Percentiles rank a stretch among this genome's conserved stretches.
These are phyloP conservation scores for Chlorella vulgaris DNA, from an alignment of 139 green algal genomes.

Conservation along the genomic window DNA sequence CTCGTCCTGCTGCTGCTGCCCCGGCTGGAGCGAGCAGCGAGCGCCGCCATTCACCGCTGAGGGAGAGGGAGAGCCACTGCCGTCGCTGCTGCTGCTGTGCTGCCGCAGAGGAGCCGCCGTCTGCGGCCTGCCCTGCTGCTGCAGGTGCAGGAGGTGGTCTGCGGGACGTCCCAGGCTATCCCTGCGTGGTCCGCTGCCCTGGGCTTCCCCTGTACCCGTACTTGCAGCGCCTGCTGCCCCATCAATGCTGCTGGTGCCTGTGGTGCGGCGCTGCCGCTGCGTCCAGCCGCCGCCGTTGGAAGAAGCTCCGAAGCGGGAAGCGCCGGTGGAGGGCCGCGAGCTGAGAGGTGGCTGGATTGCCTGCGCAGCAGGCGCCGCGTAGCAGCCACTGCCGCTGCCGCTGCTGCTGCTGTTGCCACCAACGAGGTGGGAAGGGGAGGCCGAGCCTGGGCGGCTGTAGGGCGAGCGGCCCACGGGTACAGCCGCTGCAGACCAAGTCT, in stretches of 20 bases:
- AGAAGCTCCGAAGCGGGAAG: background rate
- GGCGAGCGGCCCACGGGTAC: background rate
- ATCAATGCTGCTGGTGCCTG: background rate
- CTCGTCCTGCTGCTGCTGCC: too few species aligned
- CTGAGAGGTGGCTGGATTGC: background rate
- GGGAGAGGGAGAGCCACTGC: too few species aligned
- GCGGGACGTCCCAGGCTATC: too few species aligned
- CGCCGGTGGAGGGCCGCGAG: background rate
- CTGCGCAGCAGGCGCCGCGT: too few species aligned
- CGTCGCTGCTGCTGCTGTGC: too few species aligned
- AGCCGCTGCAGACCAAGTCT: constrained; percentile 1
- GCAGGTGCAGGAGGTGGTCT: too few species aligned
- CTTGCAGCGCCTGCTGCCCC: background rate
- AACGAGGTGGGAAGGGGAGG: background rate
- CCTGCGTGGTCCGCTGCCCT: too few species aligned
- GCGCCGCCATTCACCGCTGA: too few species aligned
- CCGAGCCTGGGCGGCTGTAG: background rate
- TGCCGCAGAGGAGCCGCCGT: too few species aligned
- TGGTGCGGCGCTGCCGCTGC: background rate
- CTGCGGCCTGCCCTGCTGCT: too few species aligned
- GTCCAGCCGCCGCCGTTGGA: constrained; percentile 18
- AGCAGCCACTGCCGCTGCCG: background rate
- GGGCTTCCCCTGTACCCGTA: too few species aligned
- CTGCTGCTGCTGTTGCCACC: background rate
- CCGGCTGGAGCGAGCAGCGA: too few species aligned